phyloP scores from a whole-genome alignment of 257 asterid species.

The Gentiana straminea region DNA sequence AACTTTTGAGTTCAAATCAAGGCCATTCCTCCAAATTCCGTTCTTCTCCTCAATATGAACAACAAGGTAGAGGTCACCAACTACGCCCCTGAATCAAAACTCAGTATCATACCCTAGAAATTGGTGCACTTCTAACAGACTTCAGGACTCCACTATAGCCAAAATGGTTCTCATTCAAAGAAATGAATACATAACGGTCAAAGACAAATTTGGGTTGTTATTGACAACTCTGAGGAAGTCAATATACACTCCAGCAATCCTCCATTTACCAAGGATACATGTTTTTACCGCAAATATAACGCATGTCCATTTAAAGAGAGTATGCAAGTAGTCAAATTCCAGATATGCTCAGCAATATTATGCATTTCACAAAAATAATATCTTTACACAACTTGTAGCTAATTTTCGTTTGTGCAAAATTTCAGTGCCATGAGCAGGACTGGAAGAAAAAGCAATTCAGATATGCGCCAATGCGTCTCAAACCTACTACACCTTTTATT shows the following conservation, averaged over 20 bases:
- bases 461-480: slow-evolving; percentile 4
- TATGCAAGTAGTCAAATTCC: too few relatives aligned
- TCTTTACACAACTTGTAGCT: too few relatives aligned
- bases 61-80: slow-evolving; percentile 77
- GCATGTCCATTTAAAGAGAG: neutral
- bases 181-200: too few relatives aligned
- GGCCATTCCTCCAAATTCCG: slow-evolving; percentile 81
- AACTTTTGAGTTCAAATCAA: slow-evolving; percentile 68
- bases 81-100: slow-evolving; percentile 43
- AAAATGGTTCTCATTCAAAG: neutral
- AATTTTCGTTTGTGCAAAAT: too few relatives aligned
- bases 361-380: too few relatives aligned
- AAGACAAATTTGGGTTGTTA: too few relatives aligned
- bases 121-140: neutral
- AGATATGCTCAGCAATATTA: too few relatives aligned
- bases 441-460: too few relatives aligned
- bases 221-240: too few relatives aligned
- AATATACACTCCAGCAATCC: neutral
- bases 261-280: neutral
- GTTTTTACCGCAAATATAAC: neutral
- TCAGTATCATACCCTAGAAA: slow-evolving; percentile 5
- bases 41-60: slow-evolving; percentile 52
- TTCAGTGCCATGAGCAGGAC: too few relatives aligned
- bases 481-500: slow-evolving; percentile 37
- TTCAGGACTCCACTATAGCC: neutral